These are phyloP conservation scores for Fusarium penzigii DNA, from an alignment of 2,329 filamentous ascomycete genomes.

Conservation along the genomic window DNA sequence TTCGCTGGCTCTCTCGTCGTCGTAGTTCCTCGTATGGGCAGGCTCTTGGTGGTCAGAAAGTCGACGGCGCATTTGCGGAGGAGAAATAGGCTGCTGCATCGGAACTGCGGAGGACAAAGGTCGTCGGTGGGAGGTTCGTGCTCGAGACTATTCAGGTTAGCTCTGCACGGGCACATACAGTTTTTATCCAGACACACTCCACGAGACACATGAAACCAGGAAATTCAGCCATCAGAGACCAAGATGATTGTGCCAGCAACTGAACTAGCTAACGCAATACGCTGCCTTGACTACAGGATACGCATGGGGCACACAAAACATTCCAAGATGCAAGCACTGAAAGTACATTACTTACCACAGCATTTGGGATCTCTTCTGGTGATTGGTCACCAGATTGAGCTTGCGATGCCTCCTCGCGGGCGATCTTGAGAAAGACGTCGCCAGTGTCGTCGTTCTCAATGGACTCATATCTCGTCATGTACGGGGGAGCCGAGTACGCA, in stretches of 20 bases:
- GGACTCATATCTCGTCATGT: constrained; percentile 38
- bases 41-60: constrained; percentile 59
- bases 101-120: constrained; percentile 55
- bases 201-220: neutral
- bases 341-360: constrained; percentile 47
- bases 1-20: constrained; percentile 46
- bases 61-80: constrained; percentile 52
- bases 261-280: too few relatives aligned
- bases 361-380: constrained; percentile 37
- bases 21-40: constrained; percentile 39
- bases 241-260: too few relatives aligned
- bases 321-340: constrained; percentile 3
- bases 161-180: constrained; percentile 5
- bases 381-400: constrained; percentile 38
- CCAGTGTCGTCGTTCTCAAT: constrained; percentile 53
- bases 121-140: constrained; percentile 50
- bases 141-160: constrained; percentile 45
- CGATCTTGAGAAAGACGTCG: constrained; percentile 61
- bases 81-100: constrained; percentile 50
- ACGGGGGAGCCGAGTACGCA: constrained; percentile 42
- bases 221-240: too few relatives aligned
- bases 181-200: neutral
- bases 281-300: too few relatives aligned
- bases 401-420: constrained; percentile 51
- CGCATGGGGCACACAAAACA: constrained; percentile 3